Evolutionary conservation across 1,284 basidiomycete species (phyloP).

Genomic region (Cutaneotrichosporon daszewskae): DNA sequence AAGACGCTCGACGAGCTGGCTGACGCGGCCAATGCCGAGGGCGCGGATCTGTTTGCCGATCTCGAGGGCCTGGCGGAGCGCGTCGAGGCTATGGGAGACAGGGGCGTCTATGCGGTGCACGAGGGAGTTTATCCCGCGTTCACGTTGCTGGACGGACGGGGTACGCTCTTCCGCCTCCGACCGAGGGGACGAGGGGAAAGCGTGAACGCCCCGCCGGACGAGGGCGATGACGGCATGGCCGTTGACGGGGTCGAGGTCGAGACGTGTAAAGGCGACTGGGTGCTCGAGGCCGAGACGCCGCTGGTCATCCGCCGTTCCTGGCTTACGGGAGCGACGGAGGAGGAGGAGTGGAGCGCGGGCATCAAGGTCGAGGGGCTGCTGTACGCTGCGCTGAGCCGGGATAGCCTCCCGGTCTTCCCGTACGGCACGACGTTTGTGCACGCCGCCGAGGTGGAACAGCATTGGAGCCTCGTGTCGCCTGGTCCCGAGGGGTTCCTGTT

Average conservation of each 20-base stretch:
- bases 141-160: conserved; percentile 7
- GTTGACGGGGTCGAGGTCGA: background rate
- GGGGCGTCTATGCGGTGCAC: conserved; percentile 5
- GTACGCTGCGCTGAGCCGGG: conserved; percentile 5
- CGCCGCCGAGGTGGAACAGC: conserved; percentile 21
- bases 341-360: conserved; percentile 8
- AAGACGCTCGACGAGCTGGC: conserved; percentile 33
- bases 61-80: conserved; percentile 24
- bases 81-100: conserved; percentile 1
- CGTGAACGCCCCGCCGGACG: conserved; percentile 8
- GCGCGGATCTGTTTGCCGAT: conserved; percentile 30
- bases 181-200: conserved; percentile 9
- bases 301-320: conserved; percentile 31
- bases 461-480: conserved; percentile 32
- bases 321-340: conserved; percentile 14
- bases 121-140: conserved; percentile 14
- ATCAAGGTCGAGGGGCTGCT: conserved; percentile 33
- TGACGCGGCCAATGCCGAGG: conserved; percentile 7
- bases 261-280: conserved; percentile 11
- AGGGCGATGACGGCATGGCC: conserved; percentile 2
- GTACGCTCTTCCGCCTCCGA: conserved; percentile 8
- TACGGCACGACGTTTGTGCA: conserved; percentile 29
- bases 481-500: conserved; percentile 37
- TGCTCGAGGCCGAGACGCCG: conserved; percentile 16
- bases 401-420: conserved; percentile 21